Conservation (phyloP, 139 green algal genomes). For the Coccomyxa sp. region DNA sequence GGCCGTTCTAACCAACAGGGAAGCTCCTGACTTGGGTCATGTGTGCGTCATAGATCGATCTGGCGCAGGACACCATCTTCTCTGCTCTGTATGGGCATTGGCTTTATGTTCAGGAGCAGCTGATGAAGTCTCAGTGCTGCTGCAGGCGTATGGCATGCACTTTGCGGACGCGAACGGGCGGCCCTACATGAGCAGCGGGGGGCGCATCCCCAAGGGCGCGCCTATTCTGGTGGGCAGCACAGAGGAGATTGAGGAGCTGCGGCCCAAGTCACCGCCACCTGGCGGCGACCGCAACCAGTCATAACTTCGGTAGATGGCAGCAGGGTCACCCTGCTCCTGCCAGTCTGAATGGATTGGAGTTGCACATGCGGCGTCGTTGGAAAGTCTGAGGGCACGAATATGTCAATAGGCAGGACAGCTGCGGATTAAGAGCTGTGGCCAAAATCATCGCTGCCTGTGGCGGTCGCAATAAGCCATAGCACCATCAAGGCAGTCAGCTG, state of each 20-base stretch:
- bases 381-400: too few species aligned
- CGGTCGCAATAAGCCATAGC: too few species aligned
- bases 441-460: too few species aligned
- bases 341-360: too few species aligned
- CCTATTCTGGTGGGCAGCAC: slow-evolving; percentile 56
- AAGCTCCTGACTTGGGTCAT: not conserved
- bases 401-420: too few species aligned
- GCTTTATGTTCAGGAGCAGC: not conserved
- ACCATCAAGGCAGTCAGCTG: too few species aligned
- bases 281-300: too few species aligned
- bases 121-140: not conserved
- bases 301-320: too few species aligned
- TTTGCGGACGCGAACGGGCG: slow-evolving; percentile 53
- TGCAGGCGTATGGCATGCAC: slow-evolving; percentile 47
- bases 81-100: not conserved
- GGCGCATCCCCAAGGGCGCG: slow-evolving; percentile 36
- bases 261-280: slow-evolving; percentile 55
- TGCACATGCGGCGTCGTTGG: too few species aligned
- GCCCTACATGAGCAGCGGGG: slow-evolving; percentile 31
- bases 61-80: not conserved
- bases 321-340: too few species aligned
- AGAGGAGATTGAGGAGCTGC: slow-evolving; percentile 64
- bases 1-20: not conserved
- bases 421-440: too few species aligned
- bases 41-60: too few species aligned